Base-by-base conservation (phyloP, 495 filamentous ascomycete species). In the Podospora sp. region DNA sequence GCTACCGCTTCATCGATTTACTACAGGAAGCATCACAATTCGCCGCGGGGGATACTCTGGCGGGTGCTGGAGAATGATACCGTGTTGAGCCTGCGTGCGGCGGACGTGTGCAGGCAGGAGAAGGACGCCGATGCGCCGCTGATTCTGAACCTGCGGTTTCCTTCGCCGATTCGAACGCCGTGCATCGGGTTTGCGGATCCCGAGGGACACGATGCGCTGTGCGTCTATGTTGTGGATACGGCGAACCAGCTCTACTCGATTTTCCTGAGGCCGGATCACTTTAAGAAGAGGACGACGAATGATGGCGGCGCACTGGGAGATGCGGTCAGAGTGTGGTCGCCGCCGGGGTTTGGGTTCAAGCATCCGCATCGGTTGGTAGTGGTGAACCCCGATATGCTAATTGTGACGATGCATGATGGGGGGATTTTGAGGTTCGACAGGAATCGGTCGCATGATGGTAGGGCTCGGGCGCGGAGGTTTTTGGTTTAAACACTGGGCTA, bases 1-100 rank as follows among this genome's bases (percentile, higher is more conserved):
- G 92, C 96, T 22, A 91, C 84, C 2, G 87, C 93, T 29, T 91
- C 91, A 22, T 90, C 92, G 0, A 85, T 98, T 50, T 96, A 92
- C 83, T 92, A 96, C 78, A 86, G 94, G 62, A 87, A 86, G 72
- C 83, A 88, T 69, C 86, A 87, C 65, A 79, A 81, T 62, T 91
- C 90, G 65, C 96, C 95, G 56, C 87, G 91, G 70, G 90, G 85
- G 73, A 93, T 98, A 70, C 83, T 97, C 24, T 99, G 96, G 94
- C 84, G 95, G 62, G 84, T 99, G 21, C 79, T 97, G 67, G 89
- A 96, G 73, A 88, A 90, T 71, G 88, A 88, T 72, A 91, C 86
- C 70, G 83, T 93, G 55, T 82, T 99, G 62, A 92, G 93, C 75
- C 83, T 99, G 61, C 90, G 92, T 76, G 88, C 88, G 36, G 87